Evolutionary conservation across 345 rosid species (phyloP).

Genomic region (Eucalyptus erythrocorys): DNA sequence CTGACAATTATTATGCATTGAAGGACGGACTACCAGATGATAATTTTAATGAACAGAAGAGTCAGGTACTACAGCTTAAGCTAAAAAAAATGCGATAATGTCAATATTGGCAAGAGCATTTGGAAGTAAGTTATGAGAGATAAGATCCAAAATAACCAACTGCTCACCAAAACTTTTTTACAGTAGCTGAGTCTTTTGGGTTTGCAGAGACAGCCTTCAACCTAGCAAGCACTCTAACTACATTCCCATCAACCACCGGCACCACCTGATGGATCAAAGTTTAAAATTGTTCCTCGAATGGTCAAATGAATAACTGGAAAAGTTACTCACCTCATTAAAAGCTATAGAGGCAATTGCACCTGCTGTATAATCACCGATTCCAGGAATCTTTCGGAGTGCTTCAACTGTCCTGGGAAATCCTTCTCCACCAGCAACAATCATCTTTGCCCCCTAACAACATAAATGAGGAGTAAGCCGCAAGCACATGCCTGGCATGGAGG

Average conservation of each 20-base stretch:
- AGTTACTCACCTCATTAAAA: conserved; percentile 46
- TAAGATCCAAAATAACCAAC: background rate
- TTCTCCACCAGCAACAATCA: conserved; percentile 29
- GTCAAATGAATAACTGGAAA: conserved; percentile 1
- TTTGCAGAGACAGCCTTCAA: conserved; percentile 71
- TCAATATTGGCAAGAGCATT: background rate
- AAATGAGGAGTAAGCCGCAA: background rate
- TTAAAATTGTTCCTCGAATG: background rate
- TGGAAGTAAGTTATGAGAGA: background rate
- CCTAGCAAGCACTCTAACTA: conserved; percentile 60
- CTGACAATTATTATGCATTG: background rate
- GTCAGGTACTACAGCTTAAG: background rate
- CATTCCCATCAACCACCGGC: conserved; percentile 72
- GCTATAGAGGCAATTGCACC: conserved; percentile 76
- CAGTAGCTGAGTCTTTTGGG: conserved; percentile 54
- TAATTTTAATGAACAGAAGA: background rate
- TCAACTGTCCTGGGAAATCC: conserved; percentile 44
- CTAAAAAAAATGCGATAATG: background rate
- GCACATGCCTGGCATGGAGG: background rate
- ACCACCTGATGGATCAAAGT: conserved; percentile 31
- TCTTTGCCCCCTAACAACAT: conserved; percentile 53
- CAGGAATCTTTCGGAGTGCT: conserved; percentile 43
- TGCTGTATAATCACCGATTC: conserved; percentile 69
- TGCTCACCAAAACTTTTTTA: conserved; percentile 66
- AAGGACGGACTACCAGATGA: background rate